Base-by-base conservation (phyloP, 1,284 basidiomycete species). In the Somion occarium region DNA sequence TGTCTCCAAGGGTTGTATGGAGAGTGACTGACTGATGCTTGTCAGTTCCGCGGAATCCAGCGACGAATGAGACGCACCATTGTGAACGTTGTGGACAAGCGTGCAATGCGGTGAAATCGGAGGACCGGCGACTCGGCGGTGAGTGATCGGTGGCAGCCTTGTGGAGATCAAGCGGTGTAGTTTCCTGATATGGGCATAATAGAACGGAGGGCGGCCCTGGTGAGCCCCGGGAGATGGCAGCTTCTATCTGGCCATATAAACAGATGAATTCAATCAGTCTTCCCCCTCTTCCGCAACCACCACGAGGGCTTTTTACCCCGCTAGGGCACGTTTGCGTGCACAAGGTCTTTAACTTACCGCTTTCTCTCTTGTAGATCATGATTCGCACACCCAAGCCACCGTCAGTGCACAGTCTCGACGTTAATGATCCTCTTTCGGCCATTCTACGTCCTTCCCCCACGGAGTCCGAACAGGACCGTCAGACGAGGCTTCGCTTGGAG, bases 1-100 rank as follows among this genome's bases (percentile, higher is more conserved):
- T 74, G 61, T 99, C 96, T 23, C 96, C 96, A 59, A 90, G 86
- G 22, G 88, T 83, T 1, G 96, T 98, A 69, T 98, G 91, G 45
- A 99, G 78, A 3, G 95, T 98, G 47, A 98, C 93, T 55, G 95
- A 97, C 95, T 93, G 50, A 44, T 20, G 27, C 3, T 34, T 26
- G 26, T 37, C 23, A 44, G 18, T 26, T 13, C 13, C 18, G 15
- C 3, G 20, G 23, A 27, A 34, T n/a, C 18, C 30, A n/a, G 44
- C 18, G 42, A 15, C 15, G 38, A 11, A 25, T 7, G 34, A 49
- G n/a, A 58, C 56, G 39, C 23, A 56, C 54, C 54, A 57, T 57
- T 44, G 52, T 44, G 12, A 25, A 3, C 5, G 44, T 18, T 19
- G 42, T 43, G 38, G 3, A 3, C 13, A 39, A 15, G 5, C 24